Evolutionary conservation across 768 basidiomycete species (phyloP), one percentile per base, ranked within the genome.

Genomic region (Lactifluus pinguis): DNA sequence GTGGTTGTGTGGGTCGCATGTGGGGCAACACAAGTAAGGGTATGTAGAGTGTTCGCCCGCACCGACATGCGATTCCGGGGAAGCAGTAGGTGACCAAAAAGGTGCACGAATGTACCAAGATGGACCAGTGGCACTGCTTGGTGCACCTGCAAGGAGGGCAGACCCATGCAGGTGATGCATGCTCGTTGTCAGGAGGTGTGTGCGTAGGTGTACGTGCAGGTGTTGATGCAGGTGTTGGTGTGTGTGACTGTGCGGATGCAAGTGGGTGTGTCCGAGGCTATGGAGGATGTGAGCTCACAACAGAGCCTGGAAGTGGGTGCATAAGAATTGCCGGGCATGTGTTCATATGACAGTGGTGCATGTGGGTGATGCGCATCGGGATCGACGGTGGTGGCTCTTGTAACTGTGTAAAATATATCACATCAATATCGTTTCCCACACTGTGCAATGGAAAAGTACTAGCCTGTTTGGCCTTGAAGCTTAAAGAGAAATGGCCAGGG

Each of bases 21-120:
- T 76, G 72, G 0, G 86, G 87, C 21, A 89, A 75, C 66, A 80
- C 80, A 1, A 79, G 77, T 25, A 75, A 73, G 0, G 87, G 39
- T 8, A 89, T 78, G 68, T 85, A 71, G 54, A 87, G 75, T 1
- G 83, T n/a, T 80, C 32, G 80, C 75, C 42, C 67, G 69, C 13
- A 65, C 60, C n/a, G 69, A 66, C 6, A 57, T 39, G 15, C 63
- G 69, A 57, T 53, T 57, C 17, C 67, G 71, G 42, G 68, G 57
- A 63, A 68, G 84, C 19, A 84, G 84, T 70, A 86, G 84, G 30
- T 83, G 84, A 47, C 80, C 71, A 45, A 72, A 70, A 2, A 84
- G 84, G 56, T 76, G 81, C 50, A 86, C 79, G 69, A 75, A 86
- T 29, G 81, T 81, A 42, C 84, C 84, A 13, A 86, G 70, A 64